Conservation (phyloP, 73 alveolate genomes). For the Tetrahymena thermophila region DNA sequence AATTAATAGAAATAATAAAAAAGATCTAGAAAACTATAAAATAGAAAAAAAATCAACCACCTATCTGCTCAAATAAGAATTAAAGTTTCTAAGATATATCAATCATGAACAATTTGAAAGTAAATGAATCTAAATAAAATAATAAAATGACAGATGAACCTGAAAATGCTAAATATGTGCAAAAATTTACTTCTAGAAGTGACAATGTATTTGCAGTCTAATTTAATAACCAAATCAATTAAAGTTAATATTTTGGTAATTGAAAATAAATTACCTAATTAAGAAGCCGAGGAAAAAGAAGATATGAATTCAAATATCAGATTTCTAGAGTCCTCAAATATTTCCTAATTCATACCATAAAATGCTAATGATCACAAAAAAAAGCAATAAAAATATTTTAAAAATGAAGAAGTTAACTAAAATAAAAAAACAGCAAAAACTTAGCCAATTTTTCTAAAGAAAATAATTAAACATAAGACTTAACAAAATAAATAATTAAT, state of each 20-base stretch:
- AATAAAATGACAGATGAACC: background rate
- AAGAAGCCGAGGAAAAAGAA: background rate
- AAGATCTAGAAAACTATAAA: background rate
- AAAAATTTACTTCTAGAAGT: background rate
- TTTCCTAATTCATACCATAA: background rate
- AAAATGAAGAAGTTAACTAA: background rate
- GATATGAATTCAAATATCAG: background rate
- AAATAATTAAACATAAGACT: background rate
- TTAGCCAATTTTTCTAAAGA: background rate
- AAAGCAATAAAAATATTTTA: no score
- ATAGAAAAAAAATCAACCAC: no score
- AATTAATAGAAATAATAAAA: no score
- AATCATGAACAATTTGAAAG: background rate
- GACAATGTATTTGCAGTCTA: background rate
- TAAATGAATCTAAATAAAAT: background rate
- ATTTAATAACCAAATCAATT: no score
- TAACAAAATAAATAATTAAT: background rate
- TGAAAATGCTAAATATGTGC: background rate
- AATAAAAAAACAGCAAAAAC: background rate
- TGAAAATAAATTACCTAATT: background rate
- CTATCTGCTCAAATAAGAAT: background rate
- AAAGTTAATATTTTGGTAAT: background rate
- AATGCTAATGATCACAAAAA: background rate
- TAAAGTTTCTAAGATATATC: background rate
- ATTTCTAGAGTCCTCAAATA: background rate